These are phyloP conservation scores for Didymella lethalis DNA, from an alignment of 2,329 filamentous ascomycete species.

Conservation along the genomic window DNA sequence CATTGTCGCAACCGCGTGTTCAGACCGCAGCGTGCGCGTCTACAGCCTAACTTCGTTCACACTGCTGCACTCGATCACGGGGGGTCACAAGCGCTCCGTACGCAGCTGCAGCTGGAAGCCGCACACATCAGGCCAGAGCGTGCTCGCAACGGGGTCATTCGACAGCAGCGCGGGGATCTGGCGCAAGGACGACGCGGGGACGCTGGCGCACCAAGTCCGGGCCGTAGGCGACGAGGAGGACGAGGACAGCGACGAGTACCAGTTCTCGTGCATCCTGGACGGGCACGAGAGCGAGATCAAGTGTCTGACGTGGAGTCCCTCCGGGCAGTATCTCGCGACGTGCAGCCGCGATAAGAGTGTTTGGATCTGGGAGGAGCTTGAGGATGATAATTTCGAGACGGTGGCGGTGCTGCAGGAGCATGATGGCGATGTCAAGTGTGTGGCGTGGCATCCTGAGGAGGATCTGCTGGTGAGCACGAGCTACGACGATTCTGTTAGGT, in stretches of 20 bases:
- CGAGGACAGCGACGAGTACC: slow-evolving; percentile 82
- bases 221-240: slow-evolving; percentile 56
- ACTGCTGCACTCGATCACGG: slow-evolving; percentile 79
- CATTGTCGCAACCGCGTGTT: slow-evolving; percentile 86
- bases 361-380: slow-evolving; percentile 98
- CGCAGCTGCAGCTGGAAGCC: slow-evolving; percentile 90
- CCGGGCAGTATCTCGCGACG: slow-evolving; percentile 82
- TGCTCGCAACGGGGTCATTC: slow-evolving; percentile 91
- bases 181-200: slow-evolving; percentile 72
- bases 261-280: slow-evolving; percentile 89
- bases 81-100: slow-evolving; percentile 91
- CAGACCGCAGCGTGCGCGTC: slow-evolving; percentile 84
- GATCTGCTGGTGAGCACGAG: slow-evolving; percentile 86
- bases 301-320: slow-evolving; percentile 75
- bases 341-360: slow-evolving; percentile 92
- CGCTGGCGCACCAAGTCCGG: slow-evolving; percentile 41
- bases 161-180: slow-evolving; percentile 83
- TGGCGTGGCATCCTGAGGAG: slow-evolving; percentile 85
- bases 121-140: slow-evolving; percentile 64
- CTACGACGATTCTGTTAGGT: slow-evolving; percentile 88
- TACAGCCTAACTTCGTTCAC: slow-evolving; percentile 86
- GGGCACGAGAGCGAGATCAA: slow-evolving; percentile 96
- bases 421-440: slow-evolving; percentile 92
- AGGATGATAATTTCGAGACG: slow-evolving; percentile 96
- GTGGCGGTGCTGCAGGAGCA: slow-evolving; percentile 95